Percentiles rank a stretch among this genome's conserved stretches.
Conservation (phyloP, 108 stramenopile species). For the Bacterosira constricta region DNA sequence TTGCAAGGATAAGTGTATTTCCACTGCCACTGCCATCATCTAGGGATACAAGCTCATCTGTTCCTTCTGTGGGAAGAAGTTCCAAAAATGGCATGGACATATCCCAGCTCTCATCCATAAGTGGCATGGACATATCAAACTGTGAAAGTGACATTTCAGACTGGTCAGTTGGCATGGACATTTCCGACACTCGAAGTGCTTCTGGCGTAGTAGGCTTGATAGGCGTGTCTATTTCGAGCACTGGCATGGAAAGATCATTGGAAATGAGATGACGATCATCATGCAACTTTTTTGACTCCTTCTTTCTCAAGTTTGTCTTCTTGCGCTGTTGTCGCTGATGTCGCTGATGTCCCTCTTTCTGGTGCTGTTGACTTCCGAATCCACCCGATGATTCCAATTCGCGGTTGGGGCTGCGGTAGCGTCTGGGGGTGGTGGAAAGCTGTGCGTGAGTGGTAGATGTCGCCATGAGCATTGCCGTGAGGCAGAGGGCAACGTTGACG, state of each 20-base stretch:
- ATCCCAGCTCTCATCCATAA: too few species aligned
- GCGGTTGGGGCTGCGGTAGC: constrained; percentile 13
- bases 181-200: too few species aligned
- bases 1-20: neutral
- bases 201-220: too few species aligned
- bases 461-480: constrained; percentile 1
- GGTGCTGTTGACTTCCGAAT: neutral
- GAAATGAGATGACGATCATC: too few species aligned
- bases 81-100: neutral
- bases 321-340: neutral
- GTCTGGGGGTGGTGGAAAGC: constrained; percentile 17
- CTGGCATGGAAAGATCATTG: too few species aligned
- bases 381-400: neutral
- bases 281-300: neutral
- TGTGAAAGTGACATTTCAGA: too few species aligned
- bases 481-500: constrained; percentile 2
- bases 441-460: constrained; percentile 9
- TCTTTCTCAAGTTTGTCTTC: neutral
- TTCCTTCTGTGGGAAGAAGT: neutral
- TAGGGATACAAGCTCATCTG: neutral
- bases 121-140: neutral
- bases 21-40: constrained; percentile 1
- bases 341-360: neutral
- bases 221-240: too few species aligned
- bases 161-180: neutral